Conservation (phyloP, 768 basidiomycete species). For the Termitomyces sp. region DNA sequence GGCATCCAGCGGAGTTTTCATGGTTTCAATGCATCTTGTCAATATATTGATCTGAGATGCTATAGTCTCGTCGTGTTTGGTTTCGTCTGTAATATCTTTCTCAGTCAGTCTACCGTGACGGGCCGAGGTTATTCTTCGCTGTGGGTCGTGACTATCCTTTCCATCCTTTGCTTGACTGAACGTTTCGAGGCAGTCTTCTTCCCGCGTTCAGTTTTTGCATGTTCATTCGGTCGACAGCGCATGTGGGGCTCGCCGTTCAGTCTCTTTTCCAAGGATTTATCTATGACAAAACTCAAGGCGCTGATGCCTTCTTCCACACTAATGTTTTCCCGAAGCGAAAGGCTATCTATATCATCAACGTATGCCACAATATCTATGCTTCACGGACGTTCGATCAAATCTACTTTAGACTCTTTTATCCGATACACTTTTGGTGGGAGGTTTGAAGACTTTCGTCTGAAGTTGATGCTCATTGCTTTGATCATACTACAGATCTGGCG, state of each 20-base stretch:
- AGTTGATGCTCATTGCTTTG: background rate
- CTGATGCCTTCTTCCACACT: slow-evolving; percentile 17
- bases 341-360: slow-evolving; percentile 26
- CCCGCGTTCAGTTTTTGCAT: slow-evolving; percentile 19
- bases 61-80: slow-evolving; percentile 21
- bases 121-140: slow-evolving; percentile 18
- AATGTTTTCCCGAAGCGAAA: slow-evolving; percentile 25
- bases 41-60: background rate
- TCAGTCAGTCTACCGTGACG: slow-evolving; percentile 13
- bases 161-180: background rate
- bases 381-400: background rate
- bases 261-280: slow-evolving; percentile 24
- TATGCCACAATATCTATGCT: slow-evolving; percentile 7
- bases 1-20: slow-evolving; percentile 22
- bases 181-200: slow-evolving; percentile 13
- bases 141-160: slow-evolving; percentile 2
- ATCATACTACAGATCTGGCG: slow-evolving; percentile 21
- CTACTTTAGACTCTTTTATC: slow-evolving; percentile 20
- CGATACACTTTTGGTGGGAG: slow-evolving; percentile 20
- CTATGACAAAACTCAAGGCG: slow-evolving; percentile 11
- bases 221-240: slow-evolving; percentile 24
- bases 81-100: slow-evolving; percentile 20
- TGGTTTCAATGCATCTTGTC: background rate
- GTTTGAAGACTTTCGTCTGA: background rate
- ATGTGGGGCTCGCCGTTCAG: slow-evolving; percentile 21